Percentiles rank a stretch among this genome's conserved stretches.
These are phyloP conservation scores for Paraconiothyrium brasiliense DNA, from an alignment of 2,329 filamentous ascomycete species.

Conservation along the genomic window DNA sequence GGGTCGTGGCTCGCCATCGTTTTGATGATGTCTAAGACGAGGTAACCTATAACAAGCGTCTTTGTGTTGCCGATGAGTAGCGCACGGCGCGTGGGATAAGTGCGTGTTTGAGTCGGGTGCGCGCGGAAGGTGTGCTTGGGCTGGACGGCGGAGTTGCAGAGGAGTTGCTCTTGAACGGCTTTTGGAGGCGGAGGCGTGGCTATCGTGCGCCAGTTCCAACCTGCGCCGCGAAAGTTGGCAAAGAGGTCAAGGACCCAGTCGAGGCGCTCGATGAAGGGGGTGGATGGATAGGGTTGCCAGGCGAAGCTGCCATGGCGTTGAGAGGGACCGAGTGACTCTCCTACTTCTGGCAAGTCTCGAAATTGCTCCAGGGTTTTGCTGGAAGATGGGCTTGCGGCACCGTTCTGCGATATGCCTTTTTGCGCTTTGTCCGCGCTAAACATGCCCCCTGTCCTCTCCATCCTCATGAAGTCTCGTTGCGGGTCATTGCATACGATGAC, in stretches of 20 bases:
- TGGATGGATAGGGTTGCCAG: constrained; percentile 64
- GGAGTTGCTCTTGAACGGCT: constrained; percentile 50
- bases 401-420: constrained; percentile 5
- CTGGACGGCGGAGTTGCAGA: constrained; percentile 34
- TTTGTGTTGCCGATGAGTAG: constrained; percentile 47
- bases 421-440: constrained; percentile 21
- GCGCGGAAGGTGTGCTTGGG: constrained; percentile 32
- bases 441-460: constrained; percentile 56
- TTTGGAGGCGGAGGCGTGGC: constrained; percentile 57
- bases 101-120: constrained; percentile 47
- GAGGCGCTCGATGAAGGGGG: constrained; percentile 60
- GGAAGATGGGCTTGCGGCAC: neutral
- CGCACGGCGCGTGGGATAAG: constrained; percentile 44
- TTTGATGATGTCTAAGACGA: constrained; percentile 76
- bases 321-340: constrained; percentile 36
- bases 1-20: constrained; percentile 77
- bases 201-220: constrained; percentile 67
- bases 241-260: constrained; percentile 68
- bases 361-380: constrained; percentile 14
- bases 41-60: constrained; percentile 65
- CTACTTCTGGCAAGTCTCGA: constrained; percentile 12
- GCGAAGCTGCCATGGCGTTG: constrained; percentile 50
- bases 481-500: constrained; percentile 66
- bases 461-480: constrained; percentile 64
- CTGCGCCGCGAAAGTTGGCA: constrained; percentile 66